A percentile compares a stretch with the other conserved stretches of the same genome.
phyloP scores from a whole-genome alignment of 805 yeast genomes.

The Candida awuae region DNA sequence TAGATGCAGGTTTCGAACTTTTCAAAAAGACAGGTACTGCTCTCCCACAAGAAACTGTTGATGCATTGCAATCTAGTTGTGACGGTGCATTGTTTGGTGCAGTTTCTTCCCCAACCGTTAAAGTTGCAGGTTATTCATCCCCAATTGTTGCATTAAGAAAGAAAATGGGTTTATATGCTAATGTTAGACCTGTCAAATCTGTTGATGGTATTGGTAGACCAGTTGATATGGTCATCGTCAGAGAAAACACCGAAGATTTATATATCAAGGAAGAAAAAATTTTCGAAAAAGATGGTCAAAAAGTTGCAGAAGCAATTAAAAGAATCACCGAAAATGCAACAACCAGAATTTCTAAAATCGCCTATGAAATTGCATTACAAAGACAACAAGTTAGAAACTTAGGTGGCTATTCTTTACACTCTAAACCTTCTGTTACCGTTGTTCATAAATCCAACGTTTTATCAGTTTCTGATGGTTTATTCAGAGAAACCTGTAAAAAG shows the following conservation, averaged over 20 bases:
- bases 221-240: constrained; percentile 94
- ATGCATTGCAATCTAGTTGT: constrained; percentile 66
- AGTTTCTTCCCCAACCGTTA: constrained; percentile 88
- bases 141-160: constrained; percentile 98
- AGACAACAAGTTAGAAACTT: constrained; percentile 72
- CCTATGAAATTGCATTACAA: constrained; percentile 86
- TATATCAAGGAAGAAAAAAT: constrained; percentile 89
- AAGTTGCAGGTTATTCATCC: constrained; percentile 94
- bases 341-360: constrained; percentile 78
- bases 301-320: constrained; percentile 95
- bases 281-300: constrained; percentile 71
- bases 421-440: constrained; percentile 68
- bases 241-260: constrained; percentile 97
- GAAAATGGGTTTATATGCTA: constrained; percentile 89
- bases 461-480: constrained; percentile 87
- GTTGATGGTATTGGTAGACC: constrained; percentile 81
- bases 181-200: constrained; percentile 95
- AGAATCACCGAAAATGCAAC: constrained; percentile 89
- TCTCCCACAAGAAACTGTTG: constrained; percentile 86
- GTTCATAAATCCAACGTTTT: constrained; percentile 96
- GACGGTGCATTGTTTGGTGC: constrained; percentile 98
- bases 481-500: constrained; percentile 75
- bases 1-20: constrained; percentile 91
- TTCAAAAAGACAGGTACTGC: constrained; percentile 95
- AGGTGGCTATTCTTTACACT: constrained; percentile 46